Conservation (phyloP, 1,139 yeast genomes). For the Yamadazyma buinensis region DNA sequence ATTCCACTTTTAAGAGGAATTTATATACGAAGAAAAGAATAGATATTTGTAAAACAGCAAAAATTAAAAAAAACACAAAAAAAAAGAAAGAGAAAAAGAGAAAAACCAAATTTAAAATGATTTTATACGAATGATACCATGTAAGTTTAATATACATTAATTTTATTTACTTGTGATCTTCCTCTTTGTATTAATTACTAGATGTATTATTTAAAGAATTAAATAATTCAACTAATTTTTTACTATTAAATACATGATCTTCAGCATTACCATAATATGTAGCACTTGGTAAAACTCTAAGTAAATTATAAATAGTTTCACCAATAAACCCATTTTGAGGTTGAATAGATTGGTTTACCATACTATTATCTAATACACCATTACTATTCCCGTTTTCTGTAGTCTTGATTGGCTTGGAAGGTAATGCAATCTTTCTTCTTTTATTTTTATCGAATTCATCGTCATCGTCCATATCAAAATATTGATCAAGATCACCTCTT, state of each 20-base stretch:
- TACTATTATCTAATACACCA: neutral
- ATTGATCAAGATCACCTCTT: slow-evolving; percentile 13
- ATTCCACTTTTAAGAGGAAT: slow-evolving; percentile 16
- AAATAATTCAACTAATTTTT: slow-evolving; percentile 39
- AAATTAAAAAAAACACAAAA: neutral
- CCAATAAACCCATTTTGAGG: slow-evolving; percentile 33
- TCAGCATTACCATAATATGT: slow-evolving; percentile 41
- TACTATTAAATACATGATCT: slow-evolving; percentile 38
- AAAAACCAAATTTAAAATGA: too few species aligned
- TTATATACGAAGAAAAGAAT: too few species aligned
- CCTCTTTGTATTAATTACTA: too few species aligned
- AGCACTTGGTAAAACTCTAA: slow-evolving; percentile 52
- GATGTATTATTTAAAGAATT: slow-evolving; percentile 14
- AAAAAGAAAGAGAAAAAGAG: too few species aligned
- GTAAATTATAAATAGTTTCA: slow-evolving; percentile 49
- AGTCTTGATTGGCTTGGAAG: slow-evolving; percentile 10
- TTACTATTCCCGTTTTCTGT: slow-evolving; percentile 1
- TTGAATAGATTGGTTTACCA: neutral
- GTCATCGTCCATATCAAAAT: slow-evolving; percentile 15
- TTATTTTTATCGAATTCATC: slow-evolving; percentile 19
- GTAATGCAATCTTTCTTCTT: slow-evolving; percentile 17
- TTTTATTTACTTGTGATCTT: too few species aligned
- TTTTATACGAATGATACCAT: neutral
- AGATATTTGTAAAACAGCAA: too few species aligned
- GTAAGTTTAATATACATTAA: slow-evolving; percentile 4